phyloP scores from a whole-genome alignment of 2,329 filamentous ascomycete genomes.

The Sporothrix luriei region DNA sequence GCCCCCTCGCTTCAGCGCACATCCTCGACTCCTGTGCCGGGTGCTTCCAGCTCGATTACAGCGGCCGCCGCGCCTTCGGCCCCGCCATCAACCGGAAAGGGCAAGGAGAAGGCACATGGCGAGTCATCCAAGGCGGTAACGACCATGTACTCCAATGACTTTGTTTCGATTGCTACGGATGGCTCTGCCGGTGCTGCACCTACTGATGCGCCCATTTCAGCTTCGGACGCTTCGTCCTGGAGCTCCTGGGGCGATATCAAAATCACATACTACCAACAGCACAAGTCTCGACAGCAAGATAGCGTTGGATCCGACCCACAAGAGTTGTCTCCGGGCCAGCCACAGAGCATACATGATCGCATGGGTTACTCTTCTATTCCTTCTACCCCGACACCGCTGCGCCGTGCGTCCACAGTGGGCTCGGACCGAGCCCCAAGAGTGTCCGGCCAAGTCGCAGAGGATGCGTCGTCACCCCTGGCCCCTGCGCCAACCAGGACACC shows the following conservation, averaged over 20 bases:
- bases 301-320: constrained; percentile 31
- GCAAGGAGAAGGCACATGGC: constrained; percentile 68
- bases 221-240: constrained; percentile 53
- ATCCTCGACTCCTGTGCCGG: neutral
- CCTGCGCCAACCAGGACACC: constrained; percentile 45
- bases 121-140: constrained; percentile 52
- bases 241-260: constrained; percentile 79
- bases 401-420: constrained; percentile 65
- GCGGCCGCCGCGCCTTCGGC: constrained; percentile 56
- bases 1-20: constrained; percentile 23
- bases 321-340: neutral
- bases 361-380: constrained; percentile 53
- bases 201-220: neutral
- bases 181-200: constrained; percentile 41
- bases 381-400: constrained; percentile 73
- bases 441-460: constrained; percentile 46
- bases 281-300: constrained; percentile 40
- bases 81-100: constrained; percentile 55
- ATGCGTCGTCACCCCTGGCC: constrained; percentile 50
- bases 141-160: constrained; percentile 77
- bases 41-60: constrained; percentile 39
- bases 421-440: constrained; percentile 49
- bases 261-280: constrained; percentile 72
- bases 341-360: constrained; percentile 17
- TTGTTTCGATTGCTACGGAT: constrained; percentile 71